Evolutionary conservation across 2,329 filamentous ascomycete species (phyloP).

Genomic region (Akanthomyces dipterigenus): DNA sequence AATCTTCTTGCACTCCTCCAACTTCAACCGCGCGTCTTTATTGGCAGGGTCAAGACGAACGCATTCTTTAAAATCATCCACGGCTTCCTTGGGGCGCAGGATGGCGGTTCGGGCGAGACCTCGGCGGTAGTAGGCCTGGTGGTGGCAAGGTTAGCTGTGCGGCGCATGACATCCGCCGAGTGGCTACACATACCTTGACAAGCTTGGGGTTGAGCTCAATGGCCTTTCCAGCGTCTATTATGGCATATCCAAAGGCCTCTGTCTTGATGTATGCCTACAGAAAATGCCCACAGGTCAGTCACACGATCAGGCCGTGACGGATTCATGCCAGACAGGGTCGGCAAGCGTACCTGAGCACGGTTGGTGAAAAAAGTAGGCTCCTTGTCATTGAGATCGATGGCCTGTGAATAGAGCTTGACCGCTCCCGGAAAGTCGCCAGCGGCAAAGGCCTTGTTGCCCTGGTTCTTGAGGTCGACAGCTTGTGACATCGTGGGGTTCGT

Average conservation of each 20-base stretch:
- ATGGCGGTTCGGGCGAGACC: slow-evolving; percentile 90
- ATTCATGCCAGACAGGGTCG: slow-evolving; percentile 15
- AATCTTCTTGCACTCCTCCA: slow-evolving; percentile 90
- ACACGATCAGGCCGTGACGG: slow-evolving; percentile 29
- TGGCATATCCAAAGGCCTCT: slow-evolving; percentile 89
- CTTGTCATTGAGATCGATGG: slow-evolving; percentile 74
- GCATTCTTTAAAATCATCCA: slow-evolving; percentile 88
- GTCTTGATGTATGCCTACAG: slow-evolving; percentile 84
- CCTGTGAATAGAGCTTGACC: slow-evolving; percentile 76
- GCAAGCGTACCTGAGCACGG: slow-evolving; percentile 63
- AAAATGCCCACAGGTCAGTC: slow-evolving; percentile 33
- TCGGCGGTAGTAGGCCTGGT: slow-evolving; percentile 85
- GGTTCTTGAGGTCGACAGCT: slow-evolving; percentile 79
- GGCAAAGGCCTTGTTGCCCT: slow-evolving; percentile 90
- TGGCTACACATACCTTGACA: slow-evolving; percentile 60
- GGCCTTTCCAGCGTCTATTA: slow-evolving; percentile 83
- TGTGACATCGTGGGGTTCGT: slow-evolving; percentile 35
- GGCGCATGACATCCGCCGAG: background rate
- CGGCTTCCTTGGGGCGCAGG: slow-evolving; percentile 76
- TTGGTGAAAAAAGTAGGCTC: slow-evolving; percentile 93
- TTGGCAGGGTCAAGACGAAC: slow-evolving; percentile 81
- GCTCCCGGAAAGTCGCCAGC: slow-evolving; percentile 80
- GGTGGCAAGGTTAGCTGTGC: background rate
- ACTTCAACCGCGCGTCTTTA: slow-evolving; percentile 83
- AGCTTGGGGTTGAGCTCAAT: slow-evolving; percentile 83